Conservation (phyloP, 176 grass and related monocot species). For the Aegilops tauschii region DNA sequence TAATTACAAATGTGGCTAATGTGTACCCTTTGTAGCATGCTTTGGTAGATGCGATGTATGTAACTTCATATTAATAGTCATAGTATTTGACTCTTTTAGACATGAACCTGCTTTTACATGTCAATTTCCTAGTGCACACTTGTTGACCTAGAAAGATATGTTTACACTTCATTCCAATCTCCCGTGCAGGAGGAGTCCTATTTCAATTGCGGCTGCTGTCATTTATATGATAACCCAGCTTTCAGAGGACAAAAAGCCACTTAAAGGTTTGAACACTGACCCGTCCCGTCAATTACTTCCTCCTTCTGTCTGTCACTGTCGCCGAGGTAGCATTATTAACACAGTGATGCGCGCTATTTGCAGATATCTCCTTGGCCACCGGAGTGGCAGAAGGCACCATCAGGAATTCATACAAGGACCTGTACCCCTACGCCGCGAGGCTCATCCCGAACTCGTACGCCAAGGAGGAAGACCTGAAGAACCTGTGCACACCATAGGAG, state of each 20-base stretch:
- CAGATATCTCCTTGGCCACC: conserved; percentile 90
- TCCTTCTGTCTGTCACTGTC: not conserved
- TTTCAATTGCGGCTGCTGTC: conserved; percentile 87
- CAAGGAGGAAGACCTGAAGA: conserved; percentile 91
- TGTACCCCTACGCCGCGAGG: conserved; percentile 73
- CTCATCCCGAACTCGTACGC: conserved; percentile 74
- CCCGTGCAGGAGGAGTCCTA: conserved; percentile 75
- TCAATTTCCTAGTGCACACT: not conserved
- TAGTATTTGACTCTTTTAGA: conserved; percentile 1
- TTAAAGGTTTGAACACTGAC: conserved; percentile 55
- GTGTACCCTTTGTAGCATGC: not conserved
- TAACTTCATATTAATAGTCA: not conserved
- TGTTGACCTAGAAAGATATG: not conserved
- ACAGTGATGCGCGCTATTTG: not conserved
- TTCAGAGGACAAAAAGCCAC: conserved; percentile 87
- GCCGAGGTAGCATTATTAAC: not conserved
- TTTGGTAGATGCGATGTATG: not conserved
- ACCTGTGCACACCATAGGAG: conserved; percentile 75
- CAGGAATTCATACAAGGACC: conserved; percentile 92
- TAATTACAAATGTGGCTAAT: not conserved
- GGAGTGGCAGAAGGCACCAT: conserved; percentile 93
- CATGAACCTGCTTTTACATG: not conserved
- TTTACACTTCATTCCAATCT: conserved; percentile 16
- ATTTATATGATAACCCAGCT: conserved; percentile 98
- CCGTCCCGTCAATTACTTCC: not conserved